Base-by-base conservation (phyloP, 2,329 filamentous ascomycete species). In the Curvularia hawaiiensis region DNA sequence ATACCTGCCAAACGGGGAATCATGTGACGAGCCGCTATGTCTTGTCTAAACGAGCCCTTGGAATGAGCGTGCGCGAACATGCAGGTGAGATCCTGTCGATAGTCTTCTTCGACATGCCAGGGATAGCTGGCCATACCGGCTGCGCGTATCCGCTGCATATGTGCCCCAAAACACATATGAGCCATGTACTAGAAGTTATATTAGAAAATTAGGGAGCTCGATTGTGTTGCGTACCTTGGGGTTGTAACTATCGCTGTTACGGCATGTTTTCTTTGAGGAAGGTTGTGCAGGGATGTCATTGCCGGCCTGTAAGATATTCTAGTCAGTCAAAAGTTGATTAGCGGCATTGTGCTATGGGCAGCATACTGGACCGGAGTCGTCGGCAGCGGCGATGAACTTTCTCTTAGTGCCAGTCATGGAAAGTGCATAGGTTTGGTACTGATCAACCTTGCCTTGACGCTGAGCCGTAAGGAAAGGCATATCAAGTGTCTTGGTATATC, bases 111-210 rank as follows among this genome's bases (percentile, higher is more conserved):
- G 20, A 41, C 10, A 35, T 57, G 45, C 16, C 20, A 14, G 11
- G 53, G 18, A 33, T 50, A 48, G 4, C 22, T 20, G 8, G 35
- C 3, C 6, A 44, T 31, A 11, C 40, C 50, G 4, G 49, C 31
- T 22, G 26, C 28, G 12, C 28, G 49, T 20, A 44, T 24, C 28
- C 57, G 53, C 24, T 24, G 43, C 18, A 38, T 31, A 16, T 59
- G 38, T 39, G 49, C 53, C 16, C 31, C 35, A 26, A 52, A 52
- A 20, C 57, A 59, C 50, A 48, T 43, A 1, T 45, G 31, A 22
- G 53, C 57, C 57, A 57, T 59, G 20, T 57, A 53, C 53, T 55
- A 20, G n/a, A 7, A 1, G 11, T 58, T 31, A 3, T 45, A 48
- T 24, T 18, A 26, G 2, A 28, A 33, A 4, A 16, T 22, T 11